phyloP scores from a whole-genome alignment of 208 protist genomes.

The Crithidia thermophila region DNA sequence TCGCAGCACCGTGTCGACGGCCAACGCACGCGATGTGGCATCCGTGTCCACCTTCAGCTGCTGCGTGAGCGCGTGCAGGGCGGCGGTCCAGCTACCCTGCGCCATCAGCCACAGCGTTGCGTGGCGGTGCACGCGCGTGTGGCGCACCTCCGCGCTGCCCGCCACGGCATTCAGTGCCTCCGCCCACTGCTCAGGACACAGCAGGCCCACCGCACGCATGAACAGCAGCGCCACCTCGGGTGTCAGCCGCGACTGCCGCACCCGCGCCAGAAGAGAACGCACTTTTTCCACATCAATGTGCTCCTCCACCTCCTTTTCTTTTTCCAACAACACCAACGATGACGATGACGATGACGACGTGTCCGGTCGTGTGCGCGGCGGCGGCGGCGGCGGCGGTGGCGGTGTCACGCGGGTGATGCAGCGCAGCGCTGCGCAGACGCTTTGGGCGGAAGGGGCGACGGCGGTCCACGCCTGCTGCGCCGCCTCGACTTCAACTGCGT shows the following conservation, averaged over 20 bases:
- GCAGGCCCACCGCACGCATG: conserved; percentile 50
- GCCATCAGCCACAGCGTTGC: conserved; percentile 52
- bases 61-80: conserved; percentile 17
- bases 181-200: conserved; percentile 50
- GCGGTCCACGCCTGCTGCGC: neutral
- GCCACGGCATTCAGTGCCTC: conserved; percentile 40
- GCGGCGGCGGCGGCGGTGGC: neutral
- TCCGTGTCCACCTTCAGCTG: neutral
- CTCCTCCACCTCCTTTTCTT: no score
- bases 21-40: neutral
- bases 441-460: conserved; percentile 1
- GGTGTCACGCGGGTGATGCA: neutral
- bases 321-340: no score
- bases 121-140: neutral
- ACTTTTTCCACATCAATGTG: no score
- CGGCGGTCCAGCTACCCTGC: conserved; percentile 50
- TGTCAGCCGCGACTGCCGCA: conserved; percentile 34
- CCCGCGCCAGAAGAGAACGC: conserved; percentile 34
- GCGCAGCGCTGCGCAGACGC: conserved; percentile 27
- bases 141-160: neutral
- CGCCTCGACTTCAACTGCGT: conserved; percentile 9
- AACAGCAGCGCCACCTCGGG: conserved; percentile 49
- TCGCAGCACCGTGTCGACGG: conserved; percentile 45
- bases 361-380: no score
- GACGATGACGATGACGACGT: no score